Conservation (phyloP, 1,284 basidiomycete genomes). For the Hemileia vastatrix region DNA sequence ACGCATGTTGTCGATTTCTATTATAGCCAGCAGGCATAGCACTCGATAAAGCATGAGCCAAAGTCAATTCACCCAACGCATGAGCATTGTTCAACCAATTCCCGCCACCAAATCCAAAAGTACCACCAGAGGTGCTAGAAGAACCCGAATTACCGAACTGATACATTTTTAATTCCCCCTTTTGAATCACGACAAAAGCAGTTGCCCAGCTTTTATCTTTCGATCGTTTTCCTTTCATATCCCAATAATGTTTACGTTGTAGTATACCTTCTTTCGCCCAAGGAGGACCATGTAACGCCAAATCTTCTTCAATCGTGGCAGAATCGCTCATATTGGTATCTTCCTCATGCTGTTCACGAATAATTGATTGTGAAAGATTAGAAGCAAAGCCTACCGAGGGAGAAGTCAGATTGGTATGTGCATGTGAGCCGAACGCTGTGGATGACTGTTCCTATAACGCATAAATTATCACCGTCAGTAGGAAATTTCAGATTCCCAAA, state of each 20-base stretch:
- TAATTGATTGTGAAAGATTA: constrained; percentile 89
- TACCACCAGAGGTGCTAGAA: constrained; percentile 1
- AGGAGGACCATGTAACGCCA: constrained; percentile 84
- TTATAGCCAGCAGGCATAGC: constrained; percentile 85
- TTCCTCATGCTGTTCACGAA: constrained; percentile 84
- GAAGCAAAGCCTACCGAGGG: constrained; percentile 80
- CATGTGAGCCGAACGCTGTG: constrained; percentile 18
- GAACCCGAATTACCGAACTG: constrained; percentile 30
- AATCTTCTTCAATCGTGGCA: constrained; percentile 69
- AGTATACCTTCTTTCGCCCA: constrained; percentile 99
- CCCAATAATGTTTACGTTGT: constrained; percentile 87
- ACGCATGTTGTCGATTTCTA: constrained; percentile 76
- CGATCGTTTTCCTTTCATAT: constrained; percentile 66
- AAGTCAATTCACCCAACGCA: constrained; percentile 63
- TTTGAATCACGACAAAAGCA: constrained; percentile 88
- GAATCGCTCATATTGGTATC: constrained; percentile 64
- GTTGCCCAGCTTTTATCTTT: constrained; percentile 68
- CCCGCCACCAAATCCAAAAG: constrained; percentile 65
- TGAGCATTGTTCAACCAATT: constrained; percentile 96
- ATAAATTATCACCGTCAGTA: too few relatives aligned
- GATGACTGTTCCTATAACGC: constrained; percentile 24
- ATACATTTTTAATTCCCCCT: constrained; percentile 90
- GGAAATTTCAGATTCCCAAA: constrained; percentile 21
- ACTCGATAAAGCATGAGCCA: constrained; percentile 80
- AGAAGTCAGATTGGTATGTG: constrained; percentile 19